A percentile compares a stretch with the other conserved stretches of the same genome.
These are phyloP conservation scores for Phytopythium montanum DNA, from an alignment of 352 stramenopile genomes.

Conservation along the genomic window DNA sequence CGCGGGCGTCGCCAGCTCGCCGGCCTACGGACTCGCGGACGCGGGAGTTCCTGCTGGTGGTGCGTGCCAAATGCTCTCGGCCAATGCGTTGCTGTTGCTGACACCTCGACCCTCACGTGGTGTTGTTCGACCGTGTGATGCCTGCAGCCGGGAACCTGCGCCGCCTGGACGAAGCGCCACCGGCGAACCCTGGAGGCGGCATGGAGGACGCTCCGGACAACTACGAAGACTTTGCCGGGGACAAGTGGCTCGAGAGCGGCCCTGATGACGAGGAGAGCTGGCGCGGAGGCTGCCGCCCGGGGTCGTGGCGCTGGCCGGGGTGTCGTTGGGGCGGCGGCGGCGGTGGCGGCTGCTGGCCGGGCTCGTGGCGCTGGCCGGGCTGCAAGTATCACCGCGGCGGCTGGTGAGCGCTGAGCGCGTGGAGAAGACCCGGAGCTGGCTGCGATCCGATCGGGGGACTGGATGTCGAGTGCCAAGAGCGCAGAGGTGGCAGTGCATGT, in stretches of 20 bases:
- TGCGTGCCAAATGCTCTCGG: neutral
- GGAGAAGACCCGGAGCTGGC: neutral
- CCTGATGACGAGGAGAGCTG: neutral
- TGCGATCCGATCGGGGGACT: slow-evolving; percentile 1
- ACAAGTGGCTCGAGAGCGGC: neutral
- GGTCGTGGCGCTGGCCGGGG: slow-evolving; percentile 15
- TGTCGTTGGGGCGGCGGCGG: slow-evolving; percentile 14
- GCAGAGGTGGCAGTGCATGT: neutral
- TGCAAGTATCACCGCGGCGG: neutral
- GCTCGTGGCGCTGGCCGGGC: slow-evolving; percentile 1
- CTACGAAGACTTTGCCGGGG: neutral
- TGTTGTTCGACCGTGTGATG: neutral
- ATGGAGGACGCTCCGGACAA: neutral
- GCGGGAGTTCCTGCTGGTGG: neutral
- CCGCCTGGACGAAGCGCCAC: slow-evolving; percentile 5
- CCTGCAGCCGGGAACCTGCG: slow-evolving; percentile 5
- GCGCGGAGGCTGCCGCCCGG: slow-evolving; percentile 10
- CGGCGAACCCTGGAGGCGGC: neutral
- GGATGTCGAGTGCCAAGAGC: neutral
- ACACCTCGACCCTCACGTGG: neutral
- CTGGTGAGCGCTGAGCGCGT: neutral
- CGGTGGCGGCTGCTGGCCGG: slow-evolving; percentile 9
- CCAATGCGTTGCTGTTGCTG: neutral
- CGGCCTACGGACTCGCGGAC: neutral
- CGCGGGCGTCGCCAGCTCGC: neutral